Percentiles rank a stretch among this genome's conserved stretches.
These are phyloP conservation scores for Coemansia sp. DNA, from an alignment of 192 early-diverging fungal genomes.

Conservation along the genomic window DNA sequence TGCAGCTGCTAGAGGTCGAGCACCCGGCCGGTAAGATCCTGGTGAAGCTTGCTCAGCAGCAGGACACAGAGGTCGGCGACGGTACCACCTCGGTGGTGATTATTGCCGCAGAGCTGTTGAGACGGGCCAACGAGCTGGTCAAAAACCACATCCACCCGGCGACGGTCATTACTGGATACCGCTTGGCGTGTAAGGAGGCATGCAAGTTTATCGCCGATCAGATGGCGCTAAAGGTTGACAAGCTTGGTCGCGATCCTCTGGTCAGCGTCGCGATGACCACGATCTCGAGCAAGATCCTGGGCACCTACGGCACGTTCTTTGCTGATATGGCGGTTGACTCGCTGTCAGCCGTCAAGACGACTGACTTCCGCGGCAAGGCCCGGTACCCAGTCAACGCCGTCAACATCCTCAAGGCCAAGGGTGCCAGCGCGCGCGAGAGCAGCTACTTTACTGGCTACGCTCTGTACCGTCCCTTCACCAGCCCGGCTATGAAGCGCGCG, in stretches of 20 bases:
- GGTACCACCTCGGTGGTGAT: conserved; percentile 99
- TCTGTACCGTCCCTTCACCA: conserved; percentile 96
- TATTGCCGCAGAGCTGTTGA: conserved; percentile 96
- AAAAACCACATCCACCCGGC: conserved; percentile 99
- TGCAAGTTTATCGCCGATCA: conserved; percentile 98
- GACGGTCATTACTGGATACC: conserved; percentile 97
- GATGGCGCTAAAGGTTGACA: conserved; percentile 93
- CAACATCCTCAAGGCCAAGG: conserved; percentile 97
- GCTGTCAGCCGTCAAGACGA: conserved; percentile 89
- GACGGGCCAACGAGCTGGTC: conserved; percentile 94
- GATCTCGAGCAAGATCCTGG: conserved; percentile 98
- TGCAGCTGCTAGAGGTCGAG: conserved; percentile 96
- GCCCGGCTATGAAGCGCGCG: conserved; percentile 92
- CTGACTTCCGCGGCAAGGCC: conserved; percentile 78
- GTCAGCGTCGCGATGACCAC: conserved; percentile 97
- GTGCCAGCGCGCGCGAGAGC: conserved; percentile 87
- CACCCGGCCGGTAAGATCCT: conserved; percentile 97
- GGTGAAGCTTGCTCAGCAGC: conserved; percentile 98
- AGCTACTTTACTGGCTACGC: conserved; percentile 93
- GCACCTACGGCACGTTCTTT: conserved; percentile 97
- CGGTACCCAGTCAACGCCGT: conserved; percentile 98
- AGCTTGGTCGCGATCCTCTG: conserved; percentile 88
- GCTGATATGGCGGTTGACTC: conserved; percentile 94
- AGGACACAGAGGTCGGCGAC: conserved; percentile 99
- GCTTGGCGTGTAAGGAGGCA: conserved; percentile 95